Evolutionary conservation across 2,329 filamentous ascomycete species (phyloP), one percentile per base, ranked within the genome.

Genomic region (Hypomyces perniciosus): DNA sequence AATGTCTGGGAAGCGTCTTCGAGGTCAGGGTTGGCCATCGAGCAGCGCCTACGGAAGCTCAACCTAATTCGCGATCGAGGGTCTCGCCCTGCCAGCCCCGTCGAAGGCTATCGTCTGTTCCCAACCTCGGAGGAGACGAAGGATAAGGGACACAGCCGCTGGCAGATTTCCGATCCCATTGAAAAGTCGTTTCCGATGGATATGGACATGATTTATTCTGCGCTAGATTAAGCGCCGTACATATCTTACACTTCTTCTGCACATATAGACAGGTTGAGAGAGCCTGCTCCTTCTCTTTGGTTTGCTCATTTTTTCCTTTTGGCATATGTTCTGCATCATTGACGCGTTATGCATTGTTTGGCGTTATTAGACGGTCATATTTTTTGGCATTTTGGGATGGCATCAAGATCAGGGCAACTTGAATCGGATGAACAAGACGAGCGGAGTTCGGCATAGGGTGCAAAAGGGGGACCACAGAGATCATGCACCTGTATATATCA

Each of bases 1-100:
- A 68, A 66, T 4, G 76, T 79, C 56, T 88, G 85, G 85, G 75
- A 78, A 39, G 79, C 78, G 51, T 77, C 79, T 2, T 68, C 72
- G 37, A 68, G 68, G 26, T 75, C 84, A 48, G 71, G 72, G 10
- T 70, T 73, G 30, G 69, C 72, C 3, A 73, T 84, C 41, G 66
- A 70, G 28, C 58, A 59, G 28, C 67, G 71, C 2, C 52, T 72
- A 12, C 65, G 65, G 46, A 60, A 61, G 50, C 51, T 74, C 35
- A 61, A 59, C 27, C 57, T 58, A 38, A 65, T 73, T 44, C 64
- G 61, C 29, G 65, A 69, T 26, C 62, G 61, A 10, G 62, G 61
- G 27, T 59, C 60, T 10, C 64, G 61, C 10, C 54, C 63, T 2
- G 51, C 58, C 5, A 63, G 57, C 8, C 59, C 63, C 4, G 26